Base-by-base conservation (phyloP, 2,329 filamentous ascomycete genomes). In the Ceratocystis cubensis region DNA sequence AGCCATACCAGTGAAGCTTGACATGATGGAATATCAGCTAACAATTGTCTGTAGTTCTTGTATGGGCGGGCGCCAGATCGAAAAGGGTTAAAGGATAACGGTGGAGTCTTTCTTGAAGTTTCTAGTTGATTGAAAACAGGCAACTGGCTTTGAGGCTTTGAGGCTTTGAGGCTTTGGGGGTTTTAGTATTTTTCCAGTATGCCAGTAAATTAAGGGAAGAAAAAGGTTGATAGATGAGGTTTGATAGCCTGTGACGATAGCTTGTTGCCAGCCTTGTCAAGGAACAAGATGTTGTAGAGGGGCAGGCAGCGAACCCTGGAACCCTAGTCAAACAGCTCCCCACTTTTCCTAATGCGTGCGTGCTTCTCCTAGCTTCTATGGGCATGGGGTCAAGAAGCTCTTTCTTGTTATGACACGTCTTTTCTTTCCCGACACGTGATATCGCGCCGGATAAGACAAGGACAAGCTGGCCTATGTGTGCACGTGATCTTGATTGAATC, bases 261-360 rank as follows among this genome's bases (percentile, higher is more conserved):
- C 56, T 65, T 17, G 64, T 65, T 61, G 64, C 33, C 63, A 65
- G 64, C 64, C 64, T 65, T 65, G 57, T 41, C 20, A 15, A 15
- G 37, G 28, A 45, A 45, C 3, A 17, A 48, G 22, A 63, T n/a
- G 61, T 10, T 46, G 37, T 45, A 22, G 33, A 45, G 48, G 46
- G 48, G 50, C 50, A 57, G 22, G 8, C 50, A 3, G 37, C 37
- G 37, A 41, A 41, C 37, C 37, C 37, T 28, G 3, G 1, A 56
- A 57, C 63, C 48, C 48, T 45, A 65, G 45, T 41, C 2, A 30
- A n/a, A 28, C 2, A 57, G 37, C 63, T 57, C 33, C 22, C 50
- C 48, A 63, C 62, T 53, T 53, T 20, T 28, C 25, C 22, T 4
- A n/a, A 28, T 13, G 7, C 15, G 41, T 17, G 3, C 20, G 20